Conservation (phyloP, 768 basidiomycete genomes). For the Rhizopogon roseolus region DNA sequence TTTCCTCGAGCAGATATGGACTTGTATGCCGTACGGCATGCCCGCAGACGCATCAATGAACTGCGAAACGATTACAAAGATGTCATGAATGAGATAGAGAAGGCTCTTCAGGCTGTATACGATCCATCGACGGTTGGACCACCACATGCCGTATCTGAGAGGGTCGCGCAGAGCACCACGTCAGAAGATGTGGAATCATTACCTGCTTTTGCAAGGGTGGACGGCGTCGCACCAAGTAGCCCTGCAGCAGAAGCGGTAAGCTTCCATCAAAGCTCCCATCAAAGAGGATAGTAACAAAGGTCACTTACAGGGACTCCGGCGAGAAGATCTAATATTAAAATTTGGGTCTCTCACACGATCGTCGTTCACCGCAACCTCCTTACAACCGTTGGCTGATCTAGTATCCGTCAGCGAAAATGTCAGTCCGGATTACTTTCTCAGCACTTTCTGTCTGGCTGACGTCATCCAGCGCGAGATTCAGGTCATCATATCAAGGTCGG, state of each 20-base stretch:
- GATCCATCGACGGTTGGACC: constrained; percentile 29
- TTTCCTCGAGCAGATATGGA: constrained; percentile 89
- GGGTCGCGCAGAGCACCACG: background rate
- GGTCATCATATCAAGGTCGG: constrained; percentile 53
- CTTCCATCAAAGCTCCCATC: constrained; percentile 10
- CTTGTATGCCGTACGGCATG: constrained; percentile 70
- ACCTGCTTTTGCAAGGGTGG: constrained; percentile 73
- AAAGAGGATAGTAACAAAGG: background rate
- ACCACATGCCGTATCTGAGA: constrained; percentile 15
- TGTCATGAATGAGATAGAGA: constrained; percentile 62
- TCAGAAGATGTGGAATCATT: constrained; percentile 10
- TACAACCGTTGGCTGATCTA: constrained; percentile 69
- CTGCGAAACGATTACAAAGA: constrained; percentile 72
- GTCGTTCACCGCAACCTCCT: constrained; percentile 47
- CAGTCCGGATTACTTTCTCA: constrained; percentile 19
- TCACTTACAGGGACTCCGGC: constrained; percentile 52
- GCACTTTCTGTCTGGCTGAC: background rate
- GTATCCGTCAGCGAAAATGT: constrained; percentile 80
- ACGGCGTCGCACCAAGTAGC: constrained; percentile 73
- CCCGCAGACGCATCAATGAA: constrained; percentile 74
- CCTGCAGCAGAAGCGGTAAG: constrained; percentile 81
- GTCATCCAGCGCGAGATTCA: constrained; percentile 48
- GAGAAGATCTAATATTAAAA: constrained; percentile 66
- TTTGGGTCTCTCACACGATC: constrained; percentile 60
- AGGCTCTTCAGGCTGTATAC: constrained; percentile 68